Percentiles rank a stretch among this genome's conserved stretches.
Conservation (phyloP, 257 asterid species). For the Scutellaria baicalensis region DNA sequence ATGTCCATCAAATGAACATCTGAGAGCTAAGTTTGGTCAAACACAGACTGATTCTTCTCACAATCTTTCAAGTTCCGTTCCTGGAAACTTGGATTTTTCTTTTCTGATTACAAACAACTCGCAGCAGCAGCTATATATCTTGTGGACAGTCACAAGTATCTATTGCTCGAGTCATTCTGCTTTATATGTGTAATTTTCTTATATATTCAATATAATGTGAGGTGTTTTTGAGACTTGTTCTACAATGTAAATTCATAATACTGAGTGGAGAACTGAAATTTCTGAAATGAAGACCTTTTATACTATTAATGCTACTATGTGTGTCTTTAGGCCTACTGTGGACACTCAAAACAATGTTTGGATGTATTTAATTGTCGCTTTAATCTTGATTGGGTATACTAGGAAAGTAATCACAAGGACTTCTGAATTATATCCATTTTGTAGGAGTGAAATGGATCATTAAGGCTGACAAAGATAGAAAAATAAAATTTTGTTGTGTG, state of each 20-base stretch:
- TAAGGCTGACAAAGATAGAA: constrained; percentile 58
- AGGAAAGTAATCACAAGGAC: neutral
- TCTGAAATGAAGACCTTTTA: neutral
- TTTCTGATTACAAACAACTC: neutral
- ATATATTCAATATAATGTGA: neutral
- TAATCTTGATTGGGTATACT: neutral
- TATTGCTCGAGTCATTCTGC: neutral
- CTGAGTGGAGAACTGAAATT: neutral
- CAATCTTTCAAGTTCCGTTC: neutral
- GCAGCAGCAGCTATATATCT: neutral
- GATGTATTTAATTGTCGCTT: neutral
- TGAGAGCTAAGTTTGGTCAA: neutral
- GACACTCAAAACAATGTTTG: neutral
- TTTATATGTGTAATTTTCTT: neutral
- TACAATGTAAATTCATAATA: neutral
- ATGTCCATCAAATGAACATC: too few relatives aligned
- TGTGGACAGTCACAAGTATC: neutral
- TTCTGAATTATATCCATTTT: neutral
- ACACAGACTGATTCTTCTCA: neutral
- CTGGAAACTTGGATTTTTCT: neutral
- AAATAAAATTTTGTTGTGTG: constrained; percentile 83
- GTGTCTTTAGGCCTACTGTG: neutral
- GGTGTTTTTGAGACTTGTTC: neutral
- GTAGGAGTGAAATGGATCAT: constrained; percentile 89
- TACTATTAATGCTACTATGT: neutral